These are phyloP conservation scores for Phytophthora cryptogea DNA, from an alignment of 352 stramenopile species.

Conservation along the genomic window DNA sequence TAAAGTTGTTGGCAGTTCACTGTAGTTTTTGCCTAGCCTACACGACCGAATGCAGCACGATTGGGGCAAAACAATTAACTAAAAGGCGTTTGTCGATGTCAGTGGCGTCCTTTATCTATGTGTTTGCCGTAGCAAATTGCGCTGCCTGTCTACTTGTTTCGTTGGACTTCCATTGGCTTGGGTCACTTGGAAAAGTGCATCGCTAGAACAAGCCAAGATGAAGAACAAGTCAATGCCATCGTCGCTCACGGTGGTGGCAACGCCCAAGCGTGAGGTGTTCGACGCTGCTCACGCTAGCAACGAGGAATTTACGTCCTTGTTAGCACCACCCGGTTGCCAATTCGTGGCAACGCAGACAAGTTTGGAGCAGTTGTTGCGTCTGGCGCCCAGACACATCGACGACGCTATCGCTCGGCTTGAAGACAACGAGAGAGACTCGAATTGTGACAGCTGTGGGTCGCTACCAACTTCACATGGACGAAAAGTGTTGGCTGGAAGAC, in stretches of 20 bases:
- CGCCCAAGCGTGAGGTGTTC: not conserved
- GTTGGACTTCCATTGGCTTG: not conserved
- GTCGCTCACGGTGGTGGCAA: constrained; percentile 12
- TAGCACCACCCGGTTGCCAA: not conserved
- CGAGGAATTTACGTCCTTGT: constrained; percentile 3
- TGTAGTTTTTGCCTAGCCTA: no score
- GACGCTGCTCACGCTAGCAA: not conserved
- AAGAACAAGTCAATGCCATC: constrained; percentile 12
- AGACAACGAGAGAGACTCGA: constrained; percentile 1
- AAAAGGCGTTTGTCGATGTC: no score
- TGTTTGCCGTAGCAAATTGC: no score
- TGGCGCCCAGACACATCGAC: constrained; percentile 33
- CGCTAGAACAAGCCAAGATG: constrained; percentile 8
- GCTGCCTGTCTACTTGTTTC: constrained; percentile 8
- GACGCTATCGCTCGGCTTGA: constrained; percentile 15
- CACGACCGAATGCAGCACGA: no score
- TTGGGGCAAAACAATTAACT: no score
- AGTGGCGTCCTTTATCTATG: no score
- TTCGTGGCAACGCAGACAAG: constrained; percentile 14
- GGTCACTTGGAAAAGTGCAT: constrained; percentile 2
- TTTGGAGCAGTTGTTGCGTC: constrained; percentile 33
- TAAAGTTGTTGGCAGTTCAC: no score
- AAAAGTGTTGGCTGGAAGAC: not conserved
- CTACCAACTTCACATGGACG: not conserved
- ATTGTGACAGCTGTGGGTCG: constrained; percentile 11